Conservation (phyloP, 441 rosid species). For the Erodium trifolium region DNA sequence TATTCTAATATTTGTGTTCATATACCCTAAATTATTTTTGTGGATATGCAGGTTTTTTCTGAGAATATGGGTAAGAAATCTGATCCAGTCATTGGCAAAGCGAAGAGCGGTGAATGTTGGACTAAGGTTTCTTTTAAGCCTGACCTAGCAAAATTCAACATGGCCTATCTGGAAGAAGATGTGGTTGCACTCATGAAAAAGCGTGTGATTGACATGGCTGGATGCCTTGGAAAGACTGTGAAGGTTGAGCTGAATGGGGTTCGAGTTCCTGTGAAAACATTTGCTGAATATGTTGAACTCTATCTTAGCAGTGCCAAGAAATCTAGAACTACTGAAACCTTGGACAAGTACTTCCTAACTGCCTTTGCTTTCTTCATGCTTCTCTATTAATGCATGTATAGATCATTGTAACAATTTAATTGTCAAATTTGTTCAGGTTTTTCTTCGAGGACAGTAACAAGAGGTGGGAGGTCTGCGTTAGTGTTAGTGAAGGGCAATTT, state of each 20-base stretch:
- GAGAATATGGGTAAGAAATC: constrained; percentile 8
- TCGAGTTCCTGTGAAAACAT: constrained; percentile 62
- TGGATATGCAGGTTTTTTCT: constrained; percentile 5
- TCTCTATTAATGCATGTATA: background rate
- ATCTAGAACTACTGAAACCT: constrained; percentile 24
- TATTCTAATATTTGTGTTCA: background rate
- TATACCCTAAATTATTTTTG: background rate
- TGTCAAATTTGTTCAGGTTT: constrained; percentile 36
- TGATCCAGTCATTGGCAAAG: constrained; percentile 27
- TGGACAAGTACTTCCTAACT: constrained; percentile 40
- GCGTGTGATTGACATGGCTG: constrained; percentile 85
- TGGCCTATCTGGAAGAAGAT: constrained; percentile 74
- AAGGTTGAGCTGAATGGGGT: constrained; percentile 80
- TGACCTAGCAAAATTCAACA: constrained; percentile 67
- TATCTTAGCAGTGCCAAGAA: constrained; percentile 53
- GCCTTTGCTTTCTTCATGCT: background rate
- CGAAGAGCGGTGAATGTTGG: constrained; percentile 73
- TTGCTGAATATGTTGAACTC: constrained; percentile 63
- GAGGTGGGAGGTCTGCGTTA: constrained; percentile 82
- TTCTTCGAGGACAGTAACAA: constrained; percentile 51
- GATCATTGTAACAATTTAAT: constrained; percentile 5
- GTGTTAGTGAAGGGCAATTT: constrained; percentile 88
- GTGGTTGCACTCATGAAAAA: constrained; percentile 88
- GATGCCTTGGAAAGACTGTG: constrained; percentile 90
- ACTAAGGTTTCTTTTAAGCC: constrained; percentile 86